These are phyloP conservation scores for Metschnikowia shivogae DNA, from an alignment of 805 yeast species.

Conservation along the genomic window DNA sequence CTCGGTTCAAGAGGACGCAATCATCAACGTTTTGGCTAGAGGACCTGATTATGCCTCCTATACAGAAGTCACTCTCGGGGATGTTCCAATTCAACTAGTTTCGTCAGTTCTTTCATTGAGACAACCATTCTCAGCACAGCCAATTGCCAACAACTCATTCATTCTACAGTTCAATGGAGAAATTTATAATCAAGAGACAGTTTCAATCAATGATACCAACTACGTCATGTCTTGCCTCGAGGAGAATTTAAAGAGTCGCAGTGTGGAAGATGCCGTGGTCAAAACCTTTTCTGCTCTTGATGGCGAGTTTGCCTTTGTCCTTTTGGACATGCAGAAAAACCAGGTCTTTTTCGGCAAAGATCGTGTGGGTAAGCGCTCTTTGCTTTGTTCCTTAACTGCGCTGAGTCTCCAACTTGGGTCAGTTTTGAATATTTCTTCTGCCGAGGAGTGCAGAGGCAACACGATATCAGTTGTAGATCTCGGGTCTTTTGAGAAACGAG, in stretches of 20 bases:
- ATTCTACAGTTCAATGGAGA: conserved; percentile 88
- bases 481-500: background rate
- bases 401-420: conserved; percentile 42
- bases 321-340: conserved; percentile 40
- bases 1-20: background rate
- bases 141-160: conserved; percentile 36
- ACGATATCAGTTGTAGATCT: conserved; percentile 43
- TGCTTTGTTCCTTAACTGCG: conserved; percentile 41
- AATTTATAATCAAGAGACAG: conserved; percentile 60
- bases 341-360: conserved; percentile 79
- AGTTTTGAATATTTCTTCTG: conserved; percentile 22
- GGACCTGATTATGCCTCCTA: conserved; percentile 56
- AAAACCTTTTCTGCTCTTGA: conserved; percentile 42
- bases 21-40: conserved; percentile 41
- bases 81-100: conserved; percentile 31
- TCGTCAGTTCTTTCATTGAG: conserved; percentile 81
- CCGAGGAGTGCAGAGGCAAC: conserved; percentile 55
- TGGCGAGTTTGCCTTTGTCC: conserved; percentile 81
- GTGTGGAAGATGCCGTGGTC: conserved; percentile 31
- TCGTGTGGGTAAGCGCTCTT: conserved; percentile 72
- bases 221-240: conserved; percentile 42
- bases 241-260: conserved; percentile 10
- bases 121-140: conserved; percentile 76
- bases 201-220: conserved; percentile 57
- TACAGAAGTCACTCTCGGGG: conserved; percentile 10